These are phyloP conservation scores for Fusarium brevicatenulatum DNA, from an alignment of 2,329 filamentous ascomycete genomes.

Conservation along the genomic window DNA sequence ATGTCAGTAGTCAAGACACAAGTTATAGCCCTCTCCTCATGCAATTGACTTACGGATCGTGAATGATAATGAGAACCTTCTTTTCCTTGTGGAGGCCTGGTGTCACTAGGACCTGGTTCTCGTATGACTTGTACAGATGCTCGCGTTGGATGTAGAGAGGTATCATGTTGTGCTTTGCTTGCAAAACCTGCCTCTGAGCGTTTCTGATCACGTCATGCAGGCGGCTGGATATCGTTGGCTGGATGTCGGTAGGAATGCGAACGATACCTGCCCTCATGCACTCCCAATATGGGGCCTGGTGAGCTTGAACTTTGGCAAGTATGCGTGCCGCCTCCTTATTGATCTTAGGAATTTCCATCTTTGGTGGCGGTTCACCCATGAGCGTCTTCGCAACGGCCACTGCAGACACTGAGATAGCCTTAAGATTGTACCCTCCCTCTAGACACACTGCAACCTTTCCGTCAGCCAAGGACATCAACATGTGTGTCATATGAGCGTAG, in stretches of 20 bases:
- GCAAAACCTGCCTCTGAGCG: slow-evolving; percentile 78
- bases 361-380: slow-evolving; percentile 90
- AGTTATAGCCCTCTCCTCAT: neutral
- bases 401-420: slow-evolving; percentile 91
- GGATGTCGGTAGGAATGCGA: slow-evolving; percentile 59
- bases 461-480: slow-evolving; percentile 93
- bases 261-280: slow-evolving; percentile 80
- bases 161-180: slow-evolving; percentile 79
- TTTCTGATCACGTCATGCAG: slow-evolving; percentile 83
- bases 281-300: slow-evolving; percentile 81
- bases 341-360: slow-evolving; percentile 65
- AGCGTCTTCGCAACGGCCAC: slow-evolving; percentile 90
- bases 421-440: slow-evolving; percentile 94
- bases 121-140: slow-evolving; percentile 77
- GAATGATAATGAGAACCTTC: slow-evolving; percentile 84
- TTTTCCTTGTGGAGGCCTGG: slow-evolving; percentile 72
- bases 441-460: slow-evolving; percentile 93
- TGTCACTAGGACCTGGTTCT: slow-evolving; percentile 87
- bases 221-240: slow-evolving; percentile 65
- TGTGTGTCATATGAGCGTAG: slow-evolving; percentile 98
- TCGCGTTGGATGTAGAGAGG: slow-evolving; percentile 83
- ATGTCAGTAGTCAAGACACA: slow-evolving; percentile 15
- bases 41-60: slow-evolving; percentile 77
- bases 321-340: slow-evolving; percentile 67
- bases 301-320: slow-evolving; percentile 67